Percentiles rank a stretch among this genome's conserved stretches.
Evolutionary conservation across 768 basidiomycete species (phyloP).

Genomic region (Phylloporus sp.): DNA sequence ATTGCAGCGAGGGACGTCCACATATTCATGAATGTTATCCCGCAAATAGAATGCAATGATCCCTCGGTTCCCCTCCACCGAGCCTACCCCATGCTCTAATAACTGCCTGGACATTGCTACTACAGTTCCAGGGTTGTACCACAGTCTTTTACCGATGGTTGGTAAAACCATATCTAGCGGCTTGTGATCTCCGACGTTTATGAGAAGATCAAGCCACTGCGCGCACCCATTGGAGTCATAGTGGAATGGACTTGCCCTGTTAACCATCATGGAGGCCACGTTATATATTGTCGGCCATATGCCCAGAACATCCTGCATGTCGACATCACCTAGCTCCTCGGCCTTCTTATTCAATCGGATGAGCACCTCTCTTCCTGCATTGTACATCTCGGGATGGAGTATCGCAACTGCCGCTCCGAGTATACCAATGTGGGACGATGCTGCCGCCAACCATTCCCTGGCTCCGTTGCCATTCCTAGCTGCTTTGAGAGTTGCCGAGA

Average conservation of each 20-base stretch:
- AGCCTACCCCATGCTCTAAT: neutral
- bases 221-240: neutral
- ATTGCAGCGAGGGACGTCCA: neutral
- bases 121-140: neutral
- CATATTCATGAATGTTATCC: neutral
- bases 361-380: neutral
- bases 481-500: neutral
- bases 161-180: neutral
- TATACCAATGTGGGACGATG: neutral
- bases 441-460: neutral
- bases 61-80: neutral
- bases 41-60: neutral
- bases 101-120: neutral
- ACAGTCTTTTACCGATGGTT: neutral
- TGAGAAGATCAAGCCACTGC: neutral
- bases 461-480: neutral
- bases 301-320: neutral
- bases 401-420: neutral
- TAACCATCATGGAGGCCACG: neutral
- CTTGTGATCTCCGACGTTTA: neutral
- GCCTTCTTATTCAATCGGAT: neutral
- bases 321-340: neutral
- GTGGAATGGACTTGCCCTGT: neutral
- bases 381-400: neutral
- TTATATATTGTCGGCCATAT: neutral